phyloP scores from a whole-genome alignment of 306 rosid species.

The Casuarina glauca region DNA sequence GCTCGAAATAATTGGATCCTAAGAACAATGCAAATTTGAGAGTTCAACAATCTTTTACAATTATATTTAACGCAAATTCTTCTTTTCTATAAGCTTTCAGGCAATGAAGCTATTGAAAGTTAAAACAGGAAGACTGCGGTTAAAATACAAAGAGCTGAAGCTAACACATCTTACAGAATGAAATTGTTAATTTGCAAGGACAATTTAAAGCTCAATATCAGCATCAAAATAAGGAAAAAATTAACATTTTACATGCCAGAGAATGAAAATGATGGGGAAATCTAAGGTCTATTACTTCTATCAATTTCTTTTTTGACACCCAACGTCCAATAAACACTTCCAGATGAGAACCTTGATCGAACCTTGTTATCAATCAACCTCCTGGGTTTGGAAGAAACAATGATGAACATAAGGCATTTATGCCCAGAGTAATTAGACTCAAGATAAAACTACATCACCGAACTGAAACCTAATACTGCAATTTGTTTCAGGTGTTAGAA shows the following conservation, averaged over 20 bases:
- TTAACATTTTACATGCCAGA: background rate
- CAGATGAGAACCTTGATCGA: background rate
- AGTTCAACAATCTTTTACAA: conserved; percentile 3
- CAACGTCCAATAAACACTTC: background rate
- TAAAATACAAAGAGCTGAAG: conserved; percentile 1
- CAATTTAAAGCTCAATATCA: too few species aligned
- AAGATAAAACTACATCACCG: too few species aligned
- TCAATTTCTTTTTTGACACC: too few species aligned
- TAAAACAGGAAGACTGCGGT: conserved; percentile 4
- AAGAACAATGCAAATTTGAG: conserved; percentile 17
- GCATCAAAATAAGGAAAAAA: too few species aligned
- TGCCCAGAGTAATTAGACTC: too few species aligned
- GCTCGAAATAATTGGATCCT: background rate
- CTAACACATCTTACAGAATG: background rate
- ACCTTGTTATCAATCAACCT: background rate
- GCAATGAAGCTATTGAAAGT: background rate
- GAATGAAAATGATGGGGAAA: background rate
- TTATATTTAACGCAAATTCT: background rate
- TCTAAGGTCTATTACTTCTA: background rate
- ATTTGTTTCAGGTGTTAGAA: background rate
- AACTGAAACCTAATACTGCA: background rate
- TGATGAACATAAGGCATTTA: too few species aligned
- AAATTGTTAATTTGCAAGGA: too few species aligned
- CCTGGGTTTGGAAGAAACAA: background rate
- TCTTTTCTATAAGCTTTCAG: background rate